Conservation (phyloP, 1,284 basidiomycete genomes). For the Sphaerobolus stellatus region DNA sequence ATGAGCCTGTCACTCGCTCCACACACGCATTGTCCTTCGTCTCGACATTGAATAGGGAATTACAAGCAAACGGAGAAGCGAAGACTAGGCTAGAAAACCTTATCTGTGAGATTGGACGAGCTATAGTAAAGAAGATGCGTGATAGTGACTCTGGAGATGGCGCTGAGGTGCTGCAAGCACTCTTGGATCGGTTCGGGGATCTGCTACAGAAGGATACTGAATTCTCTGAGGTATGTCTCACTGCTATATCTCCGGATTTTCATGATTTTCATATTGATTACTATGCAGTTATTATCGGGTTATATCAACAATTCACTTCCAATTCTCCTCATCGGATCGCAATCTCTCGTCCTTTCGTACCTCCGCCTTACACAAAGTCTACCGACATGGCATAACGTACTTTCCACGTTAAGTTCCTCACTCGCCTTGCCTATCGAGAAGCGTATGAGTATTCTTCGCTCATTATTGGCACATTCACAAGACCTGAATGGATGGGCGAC, state of each 20-base stretch:
- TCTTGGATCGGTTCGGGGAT: slow-evolving; percentile 44
- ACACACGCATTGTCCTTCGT: slow-evolving; percentile 6
- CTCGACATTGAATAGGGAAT: not conserved
- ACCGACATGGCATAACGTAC: slow-evolving; percentile 5
- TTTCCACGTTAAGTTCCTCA: slow-evolving; percentile 4
- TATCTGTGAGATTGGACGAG: not conserved
- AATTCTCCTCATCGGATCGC: slow-evolving; percentile 12
- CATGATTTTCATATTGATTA: not conserved
- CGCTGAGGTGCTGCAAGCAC: not conserved
- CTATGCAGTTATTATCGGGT: not conserved
- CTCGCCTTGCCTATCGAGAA: not conserved
- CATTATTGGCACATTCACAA: not conserved
- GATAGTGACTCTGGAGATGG: not conserved
- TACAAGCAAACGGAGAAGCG: not conserved
- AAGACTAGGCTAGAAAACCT: not conserved
- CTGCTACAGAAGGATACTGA: slow-evolving; percentile 40
- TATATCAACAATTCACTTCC: not conserved
- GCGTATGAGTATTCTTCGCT: not conserved
- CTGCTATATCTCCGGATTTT: not conserved
- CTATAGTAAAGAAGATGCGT: not conserved
- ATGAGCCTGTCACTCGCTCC: not conserved
- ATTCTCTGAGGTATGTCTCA: slow-evolving; percentile 39
- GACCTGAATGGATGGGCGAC: not conserved
- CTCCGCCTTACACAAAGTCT: slow-evolving; percentile 24
- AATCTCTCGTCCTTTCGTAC: slow-evolving; percentile 49